phyloP scores from a whole-genome alignment of 2,329 filamentous ascomycete species.

The Aspergillus novoparasiticus region DNA sequence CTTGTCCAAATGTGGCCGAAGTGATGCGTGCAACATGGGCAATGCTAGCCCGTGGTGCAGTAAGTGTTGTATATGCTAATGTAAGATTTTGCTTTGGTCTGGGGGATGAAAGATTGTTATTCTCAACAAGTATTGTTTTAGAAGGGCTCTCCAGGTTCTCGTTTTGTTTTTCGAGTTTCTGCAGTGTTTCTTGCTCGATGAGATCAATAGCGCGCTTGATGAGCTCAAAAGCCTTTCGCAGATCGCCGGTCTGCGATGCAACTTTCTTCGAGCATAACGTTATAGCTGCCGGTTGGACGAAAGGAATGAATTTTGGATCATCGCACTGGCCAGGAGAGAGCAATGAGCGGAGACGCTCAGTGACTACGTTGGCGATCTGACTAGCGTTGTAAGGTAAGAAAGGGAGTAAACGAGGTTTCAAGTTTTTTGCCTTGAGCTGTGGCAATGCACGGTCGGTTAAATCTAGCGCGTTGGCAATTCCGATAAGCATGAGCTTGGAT shows the following conservation, averaged over 20 bases:
- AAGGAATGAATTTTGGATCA: constrained; percentile 69
- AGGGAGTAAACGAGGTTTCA: constrained; percentile 85
- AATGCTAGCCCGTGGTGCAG: constrained; percentile 84
- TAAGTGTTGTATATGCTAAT: constrained; percentile 68
- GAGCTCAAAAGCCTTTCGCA: constrained; percentile 94
- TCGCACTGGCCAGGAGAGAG: constrained; percentile 52
- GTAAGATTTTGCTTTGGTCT: constrained; percentile 45
- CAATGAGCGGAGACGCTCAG: constrained; percentile 75
- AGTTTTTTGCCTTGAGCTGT: constrained; percentile 85
- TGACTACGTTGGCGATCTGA: constrained; percentile 88
- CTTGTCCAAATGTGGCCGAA: constrained; percentile 85
- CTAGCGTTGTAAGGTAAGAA: constrained; percentile 89
- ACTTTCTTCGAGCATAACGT: constrained; percentile 95
- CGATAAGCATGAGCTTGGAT: constrained; percentile 80
- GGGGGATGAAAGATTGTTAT: constrained; percentile 68
- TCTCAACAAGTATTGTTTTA: constrained; percentile 78
- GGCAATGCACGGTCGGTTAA: constrained; percentile 93
- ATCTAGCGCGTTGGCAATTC: constrained; percentile 94
- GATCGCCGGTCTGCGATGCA: constrained; percentile 87
- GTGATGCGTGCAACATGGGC: constrained; percentile 91
- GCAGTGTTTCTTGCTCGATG: constrained; percentile 79
- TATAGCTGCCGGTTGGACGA: constrained; percentile 90
- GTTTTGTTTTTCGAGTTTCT: constrained; percentile 67
- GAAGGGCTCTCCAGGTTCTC: constrained; percentile 63
- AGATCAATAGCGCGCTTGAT: constrained; percentile 86